These are phyloP conservation scores for Acanthamoeba lenticulata DNA, from an alignment of 208 protist genomes.

Conservation along the genomic window DNA sequence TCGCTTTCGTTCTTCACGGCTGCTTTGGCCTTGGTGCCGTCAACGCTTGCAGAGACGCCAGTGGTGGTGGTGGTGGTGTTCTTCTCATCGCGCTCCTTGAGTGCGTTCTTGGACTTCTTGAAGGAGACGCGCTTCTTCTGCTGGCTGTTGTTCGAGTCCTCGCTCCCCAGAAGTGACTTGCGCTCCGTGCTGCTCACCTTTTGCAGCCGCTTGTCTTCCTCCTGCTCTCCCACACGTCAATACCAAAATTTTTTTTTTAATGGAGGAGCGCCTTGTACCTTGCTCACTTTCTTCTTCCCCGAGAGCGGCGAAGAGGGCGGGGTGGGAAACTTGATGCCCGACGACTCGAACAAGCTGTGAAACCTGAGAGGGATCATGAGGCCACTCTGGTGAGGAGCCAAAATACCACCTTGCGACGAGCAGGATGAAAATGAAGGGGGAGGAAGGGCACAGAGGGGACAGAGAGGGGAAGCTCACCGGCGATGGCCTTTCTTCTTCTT, in stretches of 20 bases:
- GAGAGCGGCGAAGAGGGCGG: background rate
- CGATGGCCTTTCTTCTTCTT: constrained; percentile 52
- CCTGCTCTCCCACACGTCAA: background rate
- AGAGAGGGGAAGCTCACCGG: background rate
- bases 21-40: background rate
- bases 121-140: constrained; percentile 39
- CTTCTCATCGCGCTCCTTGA: background rate
- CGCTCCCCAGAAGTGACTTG: background rate
- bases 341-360: constrained; percentile 35
- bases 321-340: background rate
- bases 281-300: background rate
- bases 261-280: too few species aligned
- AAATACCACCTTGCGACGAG: background rate
- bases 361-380: background rate
- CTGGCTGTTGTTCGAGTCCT: background rate
- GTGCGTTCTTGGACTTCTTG: background rate
- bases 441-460: background rate
- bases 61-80: too few species aligned
- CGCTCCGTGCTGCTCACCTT: background rate
- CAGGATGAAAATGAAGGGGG: background rate
- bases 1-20: background rate
- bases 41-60: too few species aligned
- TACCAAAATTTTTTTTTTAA: background rate
- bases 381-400: background rate
- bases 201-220: background rate